Evolutionary conservation across 306 rosid species (phyloP).

Genomic region (Chamaecrista fasciculata): DNA sequence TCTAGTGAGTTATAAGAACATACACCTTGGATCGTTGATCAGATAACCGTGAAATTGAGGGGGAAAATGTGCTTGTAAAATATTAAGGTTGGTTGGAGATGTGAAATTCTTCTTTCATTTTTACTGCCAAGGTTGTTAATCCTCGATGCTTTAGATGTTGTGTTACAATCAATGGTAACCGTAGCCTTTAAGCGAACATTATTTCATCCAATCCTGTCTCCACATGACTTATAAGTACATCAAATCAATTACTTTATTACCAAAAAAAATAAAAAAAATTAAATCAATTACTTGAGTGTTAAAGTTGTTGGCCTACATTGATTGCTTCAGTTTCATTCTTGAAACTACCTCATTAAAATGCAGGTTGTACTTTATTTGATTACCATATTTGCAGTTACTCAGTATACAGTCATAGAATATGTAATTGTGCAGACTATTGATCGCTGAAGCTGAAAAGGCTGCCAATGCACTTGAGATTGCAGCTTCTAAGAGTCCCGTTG

Average conservation of each 20-base stretch:
- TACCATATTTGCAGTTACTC: neutral
- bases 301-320: no score
- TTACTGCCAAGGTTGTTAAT: neutral
- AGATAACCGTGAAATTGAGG: neutral
- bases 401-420: slow-evolving; percentile 9
- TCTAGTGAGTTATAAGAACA: neutral
- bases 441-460: slow-evolving; percentile 95
- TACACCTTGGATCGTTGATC: neutral
- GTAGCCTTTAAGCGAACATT: neutral
- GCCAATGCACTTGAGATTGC: slow-evolving; percentile 87
- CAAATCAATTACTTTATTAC: neutral
- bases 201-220: neutral
- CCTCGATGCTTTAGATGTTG: neutral
- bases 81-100: neutral
- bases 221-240: neutral
- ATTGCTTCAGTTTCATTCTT: slow-evolving; percentile 5
- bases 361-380: slow-evolving; percentile 27
- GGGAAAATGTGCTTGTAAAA: neutral
- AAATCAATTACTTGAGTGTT: no score
- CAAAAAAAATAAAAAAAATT: no score
- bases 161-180: neutral
- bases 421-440: slow-evolving; percentile 61
- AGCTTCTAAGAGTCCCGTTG: slow-evolving; percentile 72
- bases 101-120: neutral
- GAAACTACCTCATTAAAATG: slow-evolving; percentile 19